Conservation (phyloP, 1,284 basidiomycete species). For the Volvariella surrecta region DNA sequence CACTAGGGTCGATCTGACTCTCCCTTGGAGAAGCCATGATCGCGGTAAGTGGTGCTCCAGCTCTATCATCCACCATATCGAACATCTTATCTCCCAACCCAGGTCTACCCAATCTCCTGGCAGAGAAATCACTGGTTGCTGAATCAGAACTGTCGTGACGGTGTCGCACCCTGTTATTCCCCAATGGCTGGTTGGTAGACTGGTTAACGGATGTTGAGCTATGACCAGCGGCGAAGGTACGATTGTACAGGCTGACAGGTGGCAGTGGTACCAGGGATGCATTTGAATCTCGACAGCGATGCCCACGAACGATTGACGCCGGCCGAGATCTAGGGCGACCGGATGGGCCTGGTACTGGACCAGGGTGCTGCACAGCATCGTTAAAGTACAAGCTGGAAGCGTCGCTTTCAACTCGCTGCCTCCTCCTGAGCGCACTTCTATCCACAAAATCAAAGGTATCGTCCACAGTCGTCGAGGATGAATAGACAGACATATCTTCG, state of each 20-base stretch:
- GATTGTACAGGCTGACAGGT: slow-evolving; percentile 66
- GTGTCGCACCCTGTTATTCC: slow-evolving; percentile 62
- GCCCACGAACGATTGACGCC: slow-evolving; percentile 28
- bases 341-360: slow-evolving; percentile 5
- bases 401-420: slow-evolving; percentile 63
- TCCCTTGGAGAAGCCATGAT: slow-evolving; percentile 63
- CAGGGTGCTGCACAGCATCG: slow-evolving; percentile 19
- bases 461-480: slow-evolving; percentile 52
- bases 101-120: slow-evolving; percentile 52
- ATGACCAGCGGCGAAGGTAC: slow-evolving; percentile 32
- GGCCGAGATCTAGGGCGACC: too few relatives aligned
- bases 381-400: slow-evolving; percentile 71
- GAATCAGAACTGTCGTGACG: slow-evolving; percentile 58
- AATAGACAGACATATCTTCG: slow-evolving; percentile 41
- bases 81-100: slow-evolving; percentile 88
- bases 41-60: slow-evolving; percentile 46
- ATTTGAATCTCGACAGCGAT: slow-evolving; percentile 36
- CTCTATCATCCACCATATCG: slow-evolving; percentile 47
- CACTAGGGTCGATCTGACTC: slow-evolving; percentile 34
- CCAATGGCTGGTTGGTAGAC: slow-evolving; percentile 45
- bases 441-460: slow-evolving; percentile 66
- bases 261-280: slow-evolving; percentile 43
- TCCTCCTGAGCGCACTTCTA: slow-evolving; percentile 23
- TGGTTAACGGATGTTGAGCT: slow-evolving; percentile 46
- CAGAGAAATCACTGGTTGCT: slow-evolving; percentile 54